Conservation (phyloP, 768 basidiomycete species). For the Mycena amicta region DNA sequence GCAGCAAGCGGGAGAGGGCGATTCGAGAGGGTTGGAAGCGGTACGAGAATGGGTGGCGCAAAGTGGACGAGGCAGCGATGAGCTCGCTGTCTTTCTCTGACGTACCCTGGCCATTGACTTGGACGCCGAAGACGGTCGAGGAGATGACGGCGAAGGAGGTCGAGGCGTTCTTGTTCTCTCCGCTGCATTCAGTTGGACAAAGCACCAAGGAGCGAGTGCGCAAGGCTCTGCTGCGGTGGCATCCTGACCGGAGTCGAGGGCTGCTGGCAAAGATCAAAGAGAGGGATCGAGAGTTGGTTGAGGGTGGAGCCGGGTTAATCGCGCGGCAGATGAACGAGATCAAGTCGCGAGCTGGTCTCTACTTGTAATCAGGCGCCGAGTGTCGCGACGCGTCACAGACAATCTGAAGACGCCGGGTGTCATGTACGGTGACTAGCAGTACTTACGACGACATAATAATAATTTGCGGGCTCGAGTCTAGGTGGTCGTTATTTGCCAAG, state of each 20-base stretch:
- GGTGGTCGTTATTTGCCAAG: no score
- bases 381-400: no score
- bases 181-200: constrained; percentile 59
- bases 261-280: constrained; percentile 54
- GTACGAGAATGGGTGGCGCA: constrained; percentile 71
- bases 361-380: no score
- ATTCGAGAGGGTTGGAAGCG: constrained; percentile 58
- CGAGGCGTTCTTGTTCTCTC: constrained; percentile 61
- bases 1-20: constrained; percentile 44
- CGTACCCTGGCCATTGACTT: constrained; percentile 69
- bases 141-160: constrained; percentile 62
- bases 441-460: no score
- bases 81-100: constrained; percentile 57
- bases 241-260: constrained; percentile 76
- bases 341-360: constrained; percentile 51
- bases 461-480: no score
- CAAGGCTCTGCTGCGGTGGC: constrained; percentile 72
- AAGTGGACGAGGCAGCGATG: constrained; percentile 42
- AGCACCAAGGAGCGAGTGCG: constrained; percentile 68
- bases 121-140: constrained; percentile 42
- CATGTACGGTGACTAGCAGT: no score
- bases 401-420: no score
- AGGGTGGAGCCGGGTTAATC: constrained; percentile 66
- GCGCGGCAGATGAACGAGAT: constrained; percentile 70
- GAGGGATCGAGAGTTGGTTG: constrained; percentile 54